Base-by-base conservation (phyloP, 179 eudicot genomes). In the Corrigiola litoralis region DNA sequence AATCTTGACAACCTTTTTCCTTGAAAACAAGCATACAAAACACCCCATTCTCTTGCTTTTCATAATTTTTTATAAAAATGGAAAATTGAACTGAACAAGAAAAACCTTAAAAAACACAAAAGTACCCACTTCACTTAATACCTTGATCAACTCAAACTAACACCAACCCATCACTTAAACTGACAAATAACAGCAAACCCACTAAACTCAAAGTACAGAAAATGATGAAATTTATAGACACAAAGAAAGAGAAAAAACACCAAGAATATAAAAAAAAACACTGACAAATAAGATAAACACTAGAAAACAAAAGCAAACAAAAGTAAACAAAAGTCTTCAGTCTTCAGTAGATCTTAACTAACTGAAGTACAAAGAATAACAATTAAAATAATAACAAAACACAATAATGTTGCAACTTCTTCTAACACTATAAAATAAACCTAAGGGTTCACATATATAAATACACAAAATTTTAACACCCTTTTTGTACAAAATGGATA, bases 271-370 rank as follows among this genome's bases (percentile, higher is more conserved):
- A 49, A 53, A 44, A 56, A 20, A 27, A 29, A 24, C 11, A n/a
- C n/a, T n/a, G n/a, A 13, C 27, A 56, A 56, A 36, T 34, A 36
- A 12, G 41, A 13, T 25, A 41, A n/a, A n/a, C n/a, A n/a, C n/a
- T n/a, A 41, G 10, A 10, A 20, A 11, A 41, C 31, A 74, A 41
- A 48, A 42, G 65, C 50, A 42, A 70, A 27, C 41, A 63, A 65
- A 70, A 52, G 37, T 70, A 34, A 69, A 62, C 74, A 68, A 70
- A 66, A 73, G 27, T 25, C 21, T 37, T 59, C 31, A 44, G 31
- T n/a, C n/a, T 16, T 1, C 11, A 71, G 73, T 38, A 74, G 79
- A 75, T 79, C 82, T 75, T 75, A 71, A 71, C 73, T 48, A 75
- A 79, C 79, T 24, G 27, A 18, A 66, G 73, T 33, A 49, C 41